Evolutionary conservation across 1,284 basidiomycete species (phyloP), one percentile per base, ranked within the genome.

Genomic region (Puccinia hordei): DNA sequence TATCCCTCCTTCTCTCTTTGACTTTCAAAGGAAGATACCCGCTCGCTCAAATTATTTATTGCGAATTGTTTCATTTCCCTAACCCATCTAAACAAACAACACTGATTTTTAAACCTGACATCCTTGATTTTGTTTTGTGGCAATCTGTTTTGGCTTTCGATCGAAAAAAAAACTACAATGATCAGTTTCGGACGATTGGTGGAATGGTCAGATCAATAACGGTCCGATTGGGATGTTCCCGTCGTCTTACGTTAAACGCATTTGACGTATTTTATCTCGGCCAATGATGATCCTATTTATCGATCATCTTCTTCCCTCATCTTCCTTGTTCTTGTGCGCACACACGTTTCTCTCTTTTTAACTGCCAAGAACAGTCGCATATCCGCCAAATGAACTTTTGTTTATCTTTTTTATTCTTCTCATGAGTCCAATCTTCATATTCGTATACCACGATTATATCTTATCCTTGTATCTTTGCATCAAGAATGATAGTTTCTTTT

Each of bases 131-230:
- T 41, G 38, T 41, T 27, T 61, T 61, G 9, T 13, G 27, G 59
- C 19, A 17, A 13, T 61, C 59, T 30, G 24, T 10, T 49, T 59
- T 59, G 57, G 27, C 27, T 33, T 59, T 22, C 12, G 8, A 49
- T 15, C 46, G 24, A 24, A 55, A 55, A 5, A 55, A 24, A 55
- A 24, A 24, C 4, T 38, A 4, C 27, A 41, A 38, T 19, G 2
- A 46, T 12, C 24, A 80, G 78, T 80, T 51, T 80, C 78, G 46
- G 78, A 80, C 57, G 78, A 80, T 66, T 80, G 78, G 78, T 80
- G 78, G 78, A 80, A 80, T 41, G 78, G 78, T 35, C 78, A 73
- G 63, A 80, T 80, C 53, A 71, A 66, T 30, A 73, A 73, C 49
- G 78, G 78, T 15, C 78, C 78, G 13, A 80, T 80, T 24, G 71